Percentiles rank a stretch among this genome's conserved stretches.
These are phyloP conservation scores for Delonix regia DNA, from an alignment of 306 rosid species.

Conservation along the genomic window DNA sequence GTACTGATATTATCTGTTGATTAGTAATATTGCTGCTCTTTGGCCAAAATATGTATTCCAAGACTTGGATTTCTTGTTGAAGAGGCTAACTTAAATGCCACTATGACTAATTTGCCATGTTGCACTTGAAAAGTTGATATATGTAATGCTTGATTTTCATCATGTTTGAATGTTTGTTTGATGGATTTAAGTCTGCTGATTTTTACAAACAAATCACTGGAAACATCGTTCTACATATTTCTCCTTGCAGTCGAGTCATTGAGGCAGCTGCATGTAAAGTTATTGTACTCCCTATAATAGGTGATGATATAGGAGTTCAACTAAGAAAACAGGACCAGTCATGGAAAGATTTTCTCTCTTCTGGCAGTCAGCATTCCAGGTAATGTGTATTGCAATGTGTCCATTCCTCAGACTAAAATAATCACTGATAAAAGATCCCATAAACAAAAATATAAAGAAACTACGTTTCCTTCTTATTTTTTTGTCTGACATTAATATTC, in stretches of 20 bases:
- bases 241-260: slow-evolving; percentile 68
- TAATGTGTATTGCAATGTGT: slow-evolving; percentile 31
- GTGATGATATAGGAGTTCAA: slow-evolving; percentile 54
- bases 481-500: slow-evolving; percentile 31
- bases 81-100: slow-evolving; percentile 9
- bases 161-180: slow-evolving; percentile 17
- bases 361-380: slow-evolving; percentile 49
- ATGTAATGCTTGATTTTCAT: slow-evolving; percentile 1
- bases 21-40: not conserved
- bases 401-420: slow-evolving; percentile 8
- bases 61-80: not conserved
- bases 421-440: slow-evolving; percentile 1
- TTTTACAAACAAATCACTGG: not conserved
- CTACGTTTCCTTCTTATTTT: slow-evolving; percentile 23
- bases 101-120: not conserved
- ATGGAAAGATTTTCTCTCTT: slow-evolving; percentile 76
- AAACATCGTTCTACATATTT: slow-evolving; percentile 26
- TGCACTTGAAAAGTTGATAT: slow-evolving; percentile 26
- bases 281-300: slow-evolving; percentile 76
- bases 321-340: slow-evolving; percentile 67
- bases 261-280: slow-evolving; percentile 68
- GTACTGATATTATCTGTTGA: slow-evolving; percentile 1
- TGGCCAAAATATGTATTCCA: slow-evolving; percentile 1
- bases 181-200: slow-evolving; percentile 3
- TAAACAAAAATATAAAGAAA: slow-evolving; percentile 6